Base-by-base conservation (phyloP, 805 yeast genomes). In the Jamesozyma piceae region DNA sequence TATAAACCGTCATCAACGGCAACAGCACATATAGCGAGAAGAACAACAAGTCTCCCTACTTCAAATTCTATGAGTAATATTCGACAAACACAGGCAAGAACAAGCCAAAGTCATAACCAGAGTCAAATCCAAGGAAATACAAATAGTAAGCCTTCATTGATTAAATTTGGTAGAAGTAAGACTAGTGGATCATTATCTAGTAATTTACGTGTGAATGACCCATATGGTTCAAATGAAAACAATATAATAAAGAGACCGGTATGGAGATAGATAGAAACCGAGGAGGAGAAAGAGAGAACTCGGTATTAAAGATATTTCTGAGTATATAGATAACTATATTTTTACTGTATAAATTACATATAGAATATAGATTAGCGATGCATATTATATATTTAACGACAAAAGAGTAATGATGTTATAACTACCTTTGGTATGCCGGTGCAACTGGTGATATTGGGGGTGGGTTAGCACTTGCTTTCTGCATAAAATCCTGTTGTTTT, bases 1-100 rank as follows among this genome's bases (percentile, higher is more conserved):
- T 55, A 55, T 38, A 43, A 49, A 21, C 53, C 47, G 33, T 43
- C 48, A 14, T 45, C 54, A 5, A 43, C 53, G 10, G 50, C 57
- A 9, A 43, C 55, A 37, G 50, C 57, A 8, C 47, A n/a, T n/a
- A n/a, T n/a, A n/a, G n/a, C n/a, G n/a, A n/a, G n/a, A n/a, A n/a
- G n/a, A n/a, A n/a, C n/a, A n/a, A n/a, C n/a, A n/a, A 28, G 27
- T 54, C 59, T 8, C 36, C 50, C 55, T 6, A 48, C 28, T 24
- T 24, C 28, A 6, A 24, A 29, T 30, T 54, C 61, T 9, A 49
- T 50, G 49, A 50, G 45, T 17, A 44, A 46, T 35, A 35, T 38
- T 22, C 19, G 13, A 18, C 11, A 29, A 37, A 21, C 24, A 19
- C 18, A 8, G 29, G 15, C 21, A 18, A 13, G 24, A 4, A 28